phyloP scores from a whole-genome alignment of 2,329 filamentous ascomycete species.

The Aspergillus ochraceus region DNA sequence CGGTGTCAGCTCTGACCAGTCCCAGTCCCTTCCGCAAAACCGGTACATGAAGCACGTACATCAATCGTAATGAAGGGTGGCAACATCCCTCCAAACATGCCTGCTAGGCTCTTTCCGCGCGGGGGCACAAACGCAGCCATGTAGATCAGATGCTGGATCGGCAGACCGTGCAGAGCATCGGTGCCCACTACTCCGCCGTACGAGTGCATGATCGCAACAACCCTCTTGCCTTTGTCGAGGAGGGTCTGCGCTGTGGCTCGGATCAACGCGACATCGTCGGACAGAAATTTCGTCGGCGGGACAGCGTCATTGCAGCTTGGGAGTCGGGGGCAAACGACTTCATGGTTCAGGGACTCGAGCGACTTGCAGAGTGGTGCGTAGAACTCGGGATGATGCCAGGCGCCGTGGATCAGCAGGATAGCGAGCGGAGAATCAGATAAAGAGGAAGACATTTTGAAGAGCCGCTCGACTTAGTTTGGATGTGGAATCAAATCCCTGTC shows the following conservation, averaged over 20 bases:
- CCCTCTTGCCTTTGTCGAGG: neutral
- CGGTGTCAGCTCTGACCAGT: neutral
- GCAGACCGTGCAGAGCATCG: slow-evolving; percentile 1
- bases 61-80: slow-evolving; percentile 3
- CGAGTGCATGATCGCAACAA: slow-evolving; percentile 4
- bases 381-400: slow-evolving; percentile 3
- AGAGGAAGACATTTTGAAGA: neutral
- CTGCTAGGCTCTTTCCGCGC: neutral
- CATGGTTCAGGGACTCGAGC: neutral
- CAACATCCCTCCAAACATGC: slow-evolving; percentile 2
- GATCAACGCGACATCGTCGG: neutral
- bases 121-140: slow-evolving; percentile 3
- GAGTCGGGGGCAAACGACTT: neutral
- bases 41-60: neutral
- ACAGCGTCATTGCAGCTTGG: neutral
- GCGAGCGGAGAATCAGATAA: slow-evolving; percentile 5
- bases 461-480: neutral
- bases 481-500: neutral
- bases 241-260: neutral
- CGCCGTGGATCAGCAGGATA: slow-evolving; percentile 2
- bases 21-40: neutral
- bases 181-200: slow-evolving; percentile 7
- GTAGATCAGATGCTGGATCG: slow-evolving; percentile 1
- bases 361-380: slow-evolving; percentile 1
- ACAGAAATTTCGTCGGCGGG: neutral